Conservation (phyloP, 1,284 basidiomycete genomes). For the Entoloma clypeatum region DNA sequence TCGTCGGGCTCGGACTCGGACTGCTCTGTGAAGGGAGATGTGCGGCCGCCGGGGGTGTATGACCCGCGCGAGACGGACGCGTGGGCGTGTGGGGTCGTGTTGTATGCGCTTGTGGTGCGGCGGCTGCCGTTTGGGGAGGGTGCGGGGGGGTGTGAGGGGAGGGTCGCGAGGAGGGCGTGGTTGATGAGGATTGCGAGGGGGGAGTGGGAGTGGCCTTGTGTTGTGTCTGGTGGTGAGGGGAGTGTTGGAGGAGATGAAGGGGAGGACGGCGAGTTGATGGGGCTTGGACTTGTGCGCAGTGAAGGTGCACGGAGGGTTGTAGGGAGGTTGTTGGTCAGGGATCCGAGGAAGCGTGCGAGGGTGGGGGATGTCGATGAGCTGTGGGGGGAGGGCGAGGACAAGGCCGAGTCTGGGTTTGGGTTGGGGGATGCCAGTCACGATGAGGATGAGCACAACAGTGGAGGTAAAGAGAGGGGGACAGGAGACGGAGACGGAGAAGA, state of each 20-base stretch:
- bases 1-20: no score
- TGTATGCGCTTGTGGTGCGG: slow-evolving; percentile 72
- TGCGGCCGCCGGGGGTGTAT: slow-evolving; percentile 47
- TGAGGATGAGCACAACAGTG: slow-evolving; percentile 10
- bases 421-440: no score
- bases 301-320: slow-evolving; percentile 55
- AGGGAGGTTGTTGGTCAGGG: slow-evolving; percentile 59
- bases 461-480: slow-evolving; percentile 8
- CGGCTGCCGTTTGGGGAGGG: slow-evolving; percentile 58
- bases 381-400: slow-evolving; percentile 49
- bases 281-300: slow-evolving; percentile 39
- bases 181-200: slow-evolving; percentile 77
- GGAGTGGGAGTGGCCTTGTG: slow-evolving; percentile 67
- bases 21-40: no score
- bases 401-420: no score
- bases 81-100: slow-evolving; percentile 85
- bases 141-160: slow-evolving; percentile 36
- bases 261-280: slow-evolving; percentile 28
- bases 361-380: slow-evolving; percentile 60
- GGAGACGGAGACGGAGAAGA: slow-evolving; percentile 7
- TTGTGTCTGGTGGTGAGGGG: slow-evolving; percentile 2
- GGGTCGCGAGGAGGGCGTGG: slow-evolving; percentile 43
- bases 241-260: slow-evolving; percentile 11
- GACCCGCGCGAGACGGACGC: slow-evolving; percentile 87
- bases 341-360: slow-evolving; percentile 58